Percentiles rank a stretch among this genome's conserved stretches.
These are phyloP conservation scores for Polychaeton citri DNA, from an alignment of 2,329 filamentous ascomycete species.

Conservation along the genomic window DNA sequence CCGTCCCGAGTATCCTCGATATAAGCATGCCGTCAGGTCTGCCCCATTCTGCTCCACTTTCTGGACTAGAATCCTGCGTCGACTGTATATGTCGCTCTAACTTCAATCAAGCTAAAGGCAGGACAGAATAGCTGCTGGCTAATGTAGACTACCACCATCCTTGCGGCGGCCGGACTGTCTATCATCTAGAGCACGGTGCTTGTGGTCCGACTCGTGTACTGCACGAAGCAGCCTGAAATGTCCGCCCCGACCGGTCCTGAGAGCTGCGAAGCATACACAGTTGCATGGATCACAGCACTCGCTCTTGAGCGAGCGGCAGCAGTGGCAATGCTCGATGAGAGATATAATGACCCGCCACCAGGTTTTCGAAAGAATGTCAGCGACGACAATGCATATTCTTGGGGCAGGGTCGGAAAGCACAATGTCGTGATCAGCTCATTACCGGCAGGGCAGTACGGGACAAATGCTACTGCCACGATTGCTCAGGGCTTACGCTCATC, in stretches of 20 bases:
- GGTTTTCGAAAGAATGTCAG: background rate
- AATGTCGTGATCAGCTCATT: conserved; percentile 1
- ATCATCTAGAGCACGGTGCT: no score
- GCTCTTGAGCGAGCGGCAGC: background rate
- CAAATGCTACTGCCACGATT: conserved; percentile 1
- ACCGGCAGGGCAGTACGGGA: background rate
- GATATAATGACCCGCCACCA: conserved; percentile 1
- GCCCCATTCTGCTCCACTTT: background rate
- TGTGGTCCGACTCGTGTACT: no score
- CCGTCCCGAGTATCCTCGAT: background rate
- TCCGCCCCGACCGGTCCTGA: background rate
- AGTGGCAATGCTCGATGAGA: conserved; percentile 1
- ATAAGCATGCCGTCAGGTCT: background rate
- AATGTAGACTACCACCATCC: no score
- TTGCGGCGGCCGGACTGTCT: no score
- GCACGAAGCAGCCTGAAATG: background rate
- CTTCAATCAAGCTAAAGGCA: no score
- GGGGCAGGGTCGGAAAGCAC: conserved; percentile 1
- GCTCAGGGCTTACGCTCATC: conserved; percentile 3
- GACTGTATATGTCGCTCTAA: background rate
- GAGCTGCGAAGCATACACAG: background rate
- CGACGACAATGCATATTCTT: background rate
- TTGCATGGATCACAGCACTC: background rate
- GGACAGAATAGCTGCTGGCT: no score
- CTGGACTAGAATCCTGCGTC: background rate